Base-by-base conservation (phyloP, 1,139 yeast genomes). In the Petasospora fabianii region DNA sequence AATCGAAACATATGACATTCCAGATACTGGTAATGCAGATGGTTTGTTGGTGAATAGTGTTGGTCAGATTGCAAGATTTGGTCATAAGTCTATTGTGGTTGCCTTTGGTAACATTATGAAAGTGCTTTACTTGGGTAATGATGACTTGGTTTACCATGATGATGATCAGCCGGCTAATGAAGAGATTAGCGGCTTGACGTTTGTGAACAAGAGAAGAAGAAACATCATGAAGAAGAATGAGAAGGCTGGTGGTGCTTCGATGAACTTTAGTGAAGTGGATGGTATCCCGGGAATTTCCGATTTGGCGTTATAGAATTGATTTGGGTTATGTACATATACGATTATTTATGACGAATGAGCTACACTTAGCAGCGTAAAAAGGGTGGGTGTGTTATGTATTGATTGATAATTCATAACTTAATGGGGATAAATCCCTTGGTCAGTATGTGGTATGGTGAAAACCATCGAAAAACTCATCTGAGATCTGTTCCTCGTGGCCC, bases 401-500 rank as follows among this genome's bases (percentile, higher is more conserved):
- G n/a, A n/a, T n/a, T n/a, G n/a, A n/a, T n/a, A n/a, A n/a, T n/a
- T n/a, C n/a, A n/a, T n/a, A n/a, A n/a, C n/a, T n/a, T n/a, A n/a
- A n/a, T n/a, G n/a, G n/a, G n/a, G n/a, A n/a, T n/a, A n/a, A n/a
- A n/a, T n/a, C n/a, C n/a, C n/a, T n/a, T n/a, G n/a, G n/a, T n/a
- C n/a, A n/a, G n/a, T n/a, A n/a, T n/a, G n/a, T n/a, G n/a, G n/a
- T n/a, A n/a, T n/a, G n/a, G n/a, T n/a, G n/a, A n/a, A n/a, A n/a
- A n/a, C n/a, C n/a, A n/a, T n/a, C n/a, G n/a, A n/a, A n/a, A n/a
- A n/a, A n/a, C n/a, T n/a, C n/a, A n/a, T n/a, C n/a, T n/a, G n/a
- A n/a, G n/a, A 43, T 44, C 47, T 63, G 75, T 77, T 77, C 86
- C 84, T 79, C 84, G 81, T 80, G 84, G 86, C 86, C 86, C 84